These are phyloP conservation scores for Yamadazyma friedrichii DNA, from an alignment of 1,139 yeast genomes.

Conservation along the genomic window DNA sequence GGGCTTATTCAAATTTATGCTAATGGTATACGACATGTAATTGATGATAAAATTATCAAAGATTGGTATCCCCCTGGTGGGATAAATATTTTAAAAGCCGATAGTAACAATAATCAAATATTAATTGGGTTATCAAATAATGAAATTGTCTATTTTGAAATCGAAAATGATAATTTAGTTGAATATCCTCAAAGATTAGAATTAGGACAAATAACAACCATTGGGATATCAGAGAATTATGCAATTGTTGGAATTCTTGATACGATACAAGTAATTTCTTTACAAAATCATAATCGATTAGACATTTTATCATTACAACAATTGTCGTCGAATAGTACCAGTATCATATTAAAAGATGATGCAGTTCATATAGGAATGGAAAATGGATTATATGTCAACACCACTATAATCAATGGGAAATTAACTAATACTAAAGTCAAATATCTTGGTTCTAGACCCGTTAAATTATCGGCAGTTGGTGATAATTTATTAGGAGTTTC, in stretches of 20 bases:
- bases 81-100: conserved; percentile 55
- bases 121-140: conserved; percentile 69
- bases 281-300: conserved; percentile 61
- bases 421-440: conserved; percentile 68
- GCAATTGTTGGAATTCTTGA: conserved; percentile 74
- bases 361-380: conserved; percentile 73
- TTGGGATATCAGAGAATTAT: conserved; percentile 41
- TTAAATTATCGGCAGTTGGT: conserved; percentile 40
- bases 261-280: conserved; percentile 67
- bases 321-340: conserved; percentile 56
- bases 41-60: conserved; percentile 33
- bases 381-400: conserved; percentile 76
- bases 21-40: conserved; percentile 70
- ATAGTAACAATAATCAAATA: conserved; percentile 68
- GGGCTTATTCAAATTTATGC: conserved; percentile 74
- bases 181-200: conserved; percentile 69
- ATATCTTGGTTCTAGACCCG: conserved; percentile 69
- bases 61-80: conserved; percentile 92
- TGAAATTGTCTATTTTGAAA: conserved; percentile 81
- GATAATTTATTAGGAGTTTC: conserved; percentile 41
- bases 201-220: conserved; percentile 54
- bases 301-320: conserved; percentile 68
- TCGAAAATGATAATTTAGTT: conserved; percentile 64
- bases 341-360: conserved; percentile 39
- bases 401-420: conserved; percentile 62